Percentiles rank a stretch among this genome's conserved stretches.
Conservation (phyloP, 2,329 filamentous ascomycete species). For the Aureobasidium leucospermi region DNA sequence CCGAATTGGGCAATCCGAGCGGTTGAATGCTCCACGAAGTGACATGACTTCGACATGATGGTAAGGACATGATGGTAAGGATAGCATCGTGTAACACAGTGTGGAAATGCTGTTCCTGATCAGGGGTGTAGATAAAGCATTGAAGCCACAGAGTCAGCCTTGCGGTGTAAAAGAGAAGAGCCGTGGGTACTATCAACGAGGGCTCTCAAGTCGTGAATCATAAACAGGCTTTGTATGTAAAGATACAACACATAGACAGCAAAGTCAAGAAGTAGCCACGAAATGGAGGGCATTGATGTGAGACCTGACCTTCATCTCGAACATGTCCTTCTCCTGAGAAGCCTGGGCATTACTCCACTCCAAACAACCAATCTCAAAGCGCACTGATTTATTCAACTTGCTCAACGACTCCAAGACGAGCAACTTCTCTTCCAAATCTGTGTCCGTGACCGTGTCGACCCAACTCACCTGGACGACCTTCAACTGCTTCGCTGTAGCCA, state of each 20-base stretch:
- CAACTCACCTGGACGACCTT: conserved; percentile 24
- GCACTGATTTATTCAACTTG: conserved; percentile 17
- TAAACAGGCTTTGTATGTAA: neutral
- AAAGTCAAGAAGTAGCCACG: neutral
- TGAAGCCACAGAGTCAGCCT: too few relatives aligned
- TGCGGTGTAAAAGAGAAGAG: too few relatives aligned
- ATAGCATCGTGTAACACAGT: too few relatives aligned
- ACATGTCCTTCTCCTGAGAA: neutral
- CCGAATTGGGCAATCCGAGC: neutral
- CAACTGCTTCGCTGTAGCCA: conserved; percentile 20
- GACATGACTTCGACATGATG: too few relatives aligned
- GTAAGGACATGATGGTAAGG: too few relatives aligned
- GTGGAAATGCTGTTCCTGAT: neutral
- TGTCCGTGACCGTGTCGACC: conserved; percentile 25
- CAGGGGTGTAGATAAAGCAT: too few relatives aligned
- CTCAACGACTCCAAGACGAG: conserved; percentile 22
- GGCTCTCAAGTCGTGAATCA: neutral
- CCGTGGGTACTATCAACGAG: neutral
- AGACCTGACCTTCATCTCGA: neutral
- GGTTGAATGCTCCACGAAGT: neutral
- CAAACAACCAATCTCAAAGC: conserved; percentile 21
- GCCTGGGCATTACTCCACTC: conserved; percentile 5
- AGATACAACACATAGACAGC: too few relatives aligned
- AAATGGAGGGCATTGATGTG: neutral
- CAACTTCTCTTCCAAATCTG: conserved; percentile 23